Evolutionary conservation across 2,329 filamentous ascomycete species (phyloP).

Genomic region (Cryphonectria nitschkei): DNA sequence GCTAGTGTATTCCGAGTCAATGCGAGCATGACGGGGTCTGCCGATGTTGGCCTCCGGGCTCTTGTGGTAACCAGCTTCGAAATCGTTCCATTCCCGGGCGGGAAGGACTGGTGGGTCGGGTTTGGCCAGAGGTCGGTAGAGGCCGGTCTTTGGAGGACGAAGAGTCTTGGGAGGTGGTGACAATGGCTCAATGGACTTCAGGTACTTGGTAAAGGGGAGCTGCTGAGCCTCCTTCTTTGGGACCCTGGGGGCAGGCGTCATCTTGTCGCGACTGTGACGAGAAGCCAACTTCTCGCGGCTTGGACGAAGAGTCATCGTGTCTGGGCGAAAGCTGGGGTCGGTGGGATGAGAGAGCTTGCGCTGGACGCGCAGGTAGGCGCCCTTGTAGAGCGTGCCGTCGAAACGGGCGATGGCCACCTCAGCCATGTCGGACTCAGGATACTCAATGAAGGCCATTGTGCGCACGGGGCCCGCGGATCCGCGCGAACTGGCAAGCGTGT

Average conservation of each 20-base stretch:
- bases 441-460: conserved; percentile 39
- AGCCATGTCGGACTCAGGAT: conserved; percentile 30
- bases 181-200: too few species aligned
- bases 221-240: too few species aligned
- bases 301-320: background rate
- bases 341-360: conserved; percentile 27
- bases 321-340: background rate
- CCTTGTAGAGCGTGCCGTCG: conserved; percentile 21
- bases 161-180: too few species aligned
- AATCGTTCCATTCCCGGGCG: too few species aligned
- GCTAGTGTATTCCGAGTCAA: background rate
- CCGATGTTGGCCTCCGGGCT: too few species aligned
- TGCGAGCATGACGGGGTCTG: background rate
- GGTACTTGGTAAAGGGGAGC: too few species aligned
- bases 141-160: too few species aligned
- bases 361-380: conserved; percentile 25
- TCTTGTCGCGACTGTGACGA: too few species aligned
- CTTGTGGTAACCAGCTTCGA: too few species aligned
- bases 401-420: conserved; percentile 27
- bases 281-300: conserved; percentile 19
- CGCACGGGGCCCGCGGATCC: conserved; percentile 12
- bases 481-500: conserved; percentile 16
- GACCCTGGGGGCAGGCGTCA: too few species aligned
- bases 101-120: too few species aligned
- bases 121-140: too few species aligned